Evolutionary conservation across 371 early-diverging fungal genomes (phyloP), one percentile per base, ranked within the genome.

Genomic region (Mortierella polycephala): DNA sequence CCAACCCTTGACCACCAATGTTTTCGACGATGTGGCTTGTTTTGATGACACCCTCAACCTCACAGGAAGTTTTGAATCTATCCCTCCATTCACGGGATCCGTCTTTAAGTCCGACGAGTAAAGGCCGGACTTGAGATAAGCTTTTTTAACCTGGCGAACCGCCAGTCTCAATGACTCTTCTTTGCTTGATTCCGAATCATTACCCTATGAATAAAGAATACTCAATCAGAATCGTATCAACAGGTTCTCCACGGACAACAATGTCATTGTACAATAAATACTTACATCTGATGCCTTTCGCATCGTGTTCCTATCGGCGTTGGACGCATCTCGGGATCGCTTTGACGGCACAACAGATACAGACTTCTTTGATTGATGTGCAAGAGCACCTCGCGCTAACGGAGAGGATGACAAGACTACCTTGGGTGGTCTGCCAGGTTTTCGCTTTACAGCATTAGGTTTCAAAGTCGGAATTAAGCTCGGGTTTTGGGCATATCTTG

Each of bases 61-160:
- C 39, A 47, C 62, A 30, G 58, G 21, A 30, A 55, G 42, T n/a
- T 61, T 68, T 2, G 60, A 53, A 5, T 58, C 68, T 12, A 47
- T 60, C 30, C 30, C 9, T 4, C 16, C 23, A 12, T 41, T 45
- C 1, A 16, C 18, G 2, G 67, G 61, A 41, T 73, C 65, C 58
- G 63, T 41, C 46, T 79, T 79, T 10, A 73, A 37, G 62, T 79
- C 80, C 6, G 70, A 57, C 5, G 80, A 79, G 20, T 79, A 79
- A 14, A 79, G 47, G 39, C 80, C 80, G 11, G 80, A 79, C 20
- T 79, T 79, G 13, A 79, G 57, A 51, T 73, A 79, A 3, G 57
- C 46, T 46, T 79, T 79, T 45, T 52, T 69, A 16, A 73, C 80
- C 4, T 73, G 53, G 3, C 69, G 64, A 4, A 51, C 57, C 16